These are phyloP conservation scores for Schwanniomyces polymorphus DNA, from an alignment of 805 yeast species.

Conservation along the genomic window DNA sequence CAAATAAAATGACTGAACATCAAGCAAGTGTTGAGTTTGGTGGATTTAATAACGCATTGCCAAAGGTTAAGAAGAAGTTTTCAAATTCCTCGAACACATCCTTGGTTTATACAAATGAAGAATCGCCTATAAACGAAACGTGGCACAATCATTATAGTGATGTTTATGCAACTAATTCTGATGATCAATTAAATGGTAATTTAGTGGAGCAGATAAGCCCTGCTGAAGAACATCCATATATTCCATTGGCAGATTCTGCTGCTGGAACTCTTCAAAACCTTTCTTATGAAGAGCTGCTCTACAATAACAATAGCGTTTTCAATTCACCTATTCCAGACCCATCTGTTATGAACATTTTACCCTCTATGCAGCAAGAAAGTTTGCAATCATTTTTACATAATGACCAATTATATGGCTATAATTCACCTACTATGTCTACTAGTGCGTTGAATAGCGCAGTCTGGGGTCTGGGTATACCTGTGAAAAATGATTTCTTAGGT, in stretches of 20 bases:
- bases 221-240: background rate
- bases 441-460: background rate
- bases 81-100: background rate
- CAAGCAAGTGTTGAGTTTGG: slow-evolving; percentile 42
- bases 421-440: background rate
- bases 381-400: background rate
- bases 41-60: slow-evolving; percentile 30
- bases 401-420: slow-evolving; percentile 1
- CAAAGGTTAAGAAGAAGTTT: slow-evolving; percentile 11
- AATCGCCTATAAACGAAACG: slow-evolving; percentile 1
- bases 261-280: background rate
- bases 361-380: background rate
- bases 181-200: background rate
- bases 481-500: background rate
- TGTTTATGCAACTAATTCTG: slow-evolving; percentile 15
- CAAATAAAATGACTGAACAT: slow-evolving; percentile 30
- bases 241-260: background rate
- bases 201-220: background rate
- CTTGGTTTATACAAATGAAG: background rate
- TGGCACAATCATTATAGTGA: slow-evolving; percentile 13
- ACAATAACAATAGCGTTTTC: background rate
- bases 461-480: background rate
- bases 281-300: background rate
- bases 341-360: background rate
- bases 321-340: background rate